These are phyloP conservation scores for Penicillium italicum DNA, from an alignment of 2,329 filamentous ascomycete species.

Conservation along the genomic window DNA sequence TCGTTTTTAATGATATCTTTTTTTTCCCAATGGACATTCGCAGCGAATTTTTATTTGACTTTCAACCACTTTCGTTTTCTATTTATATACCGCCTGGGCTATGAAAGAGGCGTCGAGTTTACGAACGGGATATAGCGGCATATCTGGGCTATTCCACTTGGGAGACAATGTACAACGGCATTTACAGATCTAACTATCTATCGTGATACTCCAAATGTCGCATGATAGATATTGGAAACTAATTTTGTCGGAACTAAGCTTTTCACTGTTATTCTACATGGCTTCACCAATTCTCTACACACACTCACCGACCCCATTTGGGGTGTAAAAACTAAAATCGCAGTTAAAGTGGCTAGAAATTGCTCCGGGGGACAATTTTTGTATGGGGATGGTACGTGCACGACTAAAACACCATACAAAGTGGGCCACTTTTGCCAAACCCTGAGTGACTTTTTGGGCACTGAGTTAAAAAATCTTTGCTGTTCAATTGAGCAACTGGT, in stretches of 20 bases:
- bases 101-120: too few species aligned
- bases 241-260: too few species aligned
- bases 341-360: conserved; percentile 1
- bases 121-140: not conserved
- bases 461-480: too few species aligned
- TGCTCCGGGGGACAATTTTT: conserved; percentile 1
- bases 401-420: not conserved
- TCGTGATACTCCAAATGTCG: too few species aligned
- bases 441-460: not conserved
- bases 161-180: too few species aligned
- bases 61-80: not conserved
- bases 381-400: not conserved
- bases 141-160: not conserved
- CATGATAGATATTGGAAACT: too few species aligned
- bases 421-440: not conserved
- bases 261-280: too few species aligned
- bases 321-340: not conserved
- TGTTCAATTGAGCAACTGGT: too few species aligned
- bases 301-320: not conserved
- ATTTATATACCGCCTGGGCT: not conserved
- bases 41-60: not conserved
- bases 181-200: too few species aligned
- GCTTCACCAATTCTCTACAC: too few species aligned
- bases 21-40: not conserved
- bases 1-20: not conserved